phyloP scores from a whole-genome alignment of 495 filamentous ascomycete genomes.

The Staphylotrichum tortipilum region DNA sequence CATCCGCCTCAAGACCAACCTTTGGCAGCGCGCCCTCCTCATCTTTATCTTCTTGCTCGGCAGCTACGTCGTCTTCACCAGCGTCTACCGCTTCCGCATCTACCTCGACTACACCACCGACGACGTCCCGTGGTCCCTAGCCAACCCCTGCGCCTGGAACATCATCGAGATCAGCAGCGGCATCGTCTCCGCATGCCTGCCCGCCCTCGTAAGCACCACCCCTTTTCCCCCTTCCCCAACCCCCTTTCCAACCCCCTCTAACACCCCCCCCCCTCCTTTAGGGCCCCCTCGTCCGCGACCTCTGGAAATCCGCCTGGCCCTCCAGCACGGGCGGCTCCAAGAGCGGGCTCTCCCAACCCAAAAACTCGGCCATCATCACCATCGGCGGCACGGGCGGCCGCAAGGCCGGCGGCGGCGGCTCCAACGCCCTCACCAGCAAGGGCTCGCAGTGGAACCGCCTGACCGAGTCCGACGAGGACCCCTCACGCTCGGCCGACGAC shows the following conservation, averaged over 20 bases:
- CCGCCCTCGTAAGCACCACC: not conserved
- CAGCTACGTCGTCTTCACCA: constrained; percentile 3
- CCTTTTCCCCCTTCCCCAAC: not conserved
- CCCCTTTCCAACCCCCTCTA: not conserved
- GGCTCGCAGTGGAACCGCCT: constrained; percentile 1
- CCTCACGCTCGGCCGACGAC: not conserved
- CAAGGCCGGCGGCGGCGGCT: not conserved
- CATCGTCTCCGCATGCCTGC: constrained; percentile 2
- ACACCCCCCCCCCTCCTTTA: not conserved
- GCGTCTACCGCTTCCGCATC: constrained; percentile 4
- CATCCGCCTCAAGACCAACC: constrained; percentile 2
- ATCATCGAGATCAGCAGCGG: constrained; percentile 7
- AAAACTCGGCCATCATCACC: not conserved
- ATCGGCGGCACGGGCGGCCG: constrained; percentile 3
- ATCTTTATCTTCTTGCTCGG: not conserved
- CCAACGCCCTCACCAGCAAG: not conserved
- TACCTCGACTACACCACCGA: constrained; percentile 1
- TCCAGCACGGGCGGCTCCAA: not conserved
- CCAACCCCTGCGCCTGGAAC: constrained; percentile 2
- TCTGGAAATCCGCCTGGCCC: constrained; percentile 4
- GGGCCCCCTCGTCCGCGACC: constrained; percentile 1
- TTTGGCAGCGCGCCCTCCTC: not conserved
- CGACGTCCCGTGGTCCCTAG: constrained; percentile 1
- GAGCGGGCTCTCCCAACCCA: not conserved
- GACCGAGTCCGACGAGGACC: not conserved